Evolutionary conservation across 805 yeast genomes (phyloP).

Genomic region (Ogataea methanolica): DNA sequence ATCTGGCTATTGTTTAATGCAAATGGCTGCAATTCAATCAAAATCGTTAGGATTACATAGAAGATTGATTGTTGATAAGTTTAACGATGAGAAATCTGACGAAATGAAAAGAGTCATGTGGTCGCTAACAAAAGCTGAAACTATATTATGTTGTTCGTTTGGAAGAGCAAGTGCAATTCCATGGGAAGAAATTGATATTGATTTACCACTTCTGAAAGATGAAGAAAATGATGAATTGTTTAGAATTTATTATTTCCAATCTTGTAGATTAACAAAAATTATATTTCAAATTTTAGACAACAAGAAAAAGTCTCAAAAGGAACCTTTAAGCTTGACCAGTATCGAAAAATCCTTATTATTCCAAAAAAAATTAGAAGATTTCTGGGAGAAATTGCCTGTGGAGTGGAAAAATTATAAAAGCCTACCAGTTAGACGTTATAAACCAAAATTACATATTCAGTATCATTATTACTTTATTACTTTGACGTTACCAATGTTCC

Average conservation of each 20-base stretch:
- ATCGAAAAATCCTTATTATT: constrained; percentile 36
- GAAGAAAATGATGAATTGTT: constrained; percentile 26
- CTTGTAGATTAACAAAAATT: constrained; percentile 33
- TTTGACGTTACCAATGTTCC: constrained; percentile 38
- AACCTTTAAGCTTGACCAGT: constrained; percentile 36
- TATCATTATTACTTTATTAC: constrained; percentile 39
- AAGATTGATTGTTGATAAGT: constrained; percentile 32
- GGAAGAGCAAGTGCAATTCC: constrained; percentile 43
- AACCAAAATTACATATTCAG: constrained; percentile 37
- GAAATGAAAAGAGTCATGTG: constrained; percentile 40
- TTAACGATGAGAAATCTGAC: constrained; percentile 31
- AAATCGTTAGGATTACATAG: constrained; percentile 46
- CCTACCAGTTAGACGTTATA: constrained; percentile 32
- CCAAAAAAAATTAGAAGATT: constrained; percentile 31
- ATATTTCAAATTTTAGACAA: constrained; percentile 37
- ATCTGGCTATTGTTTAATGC: constrained; percentile 43
- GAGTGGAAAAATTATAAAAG: constrained; percentile 30
- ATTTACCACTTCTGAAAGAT: constrained; percentile 31
- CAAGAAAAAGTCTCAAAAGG: constrained; percentile 31
- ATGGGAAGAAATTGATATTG: constrained; percentile 41
- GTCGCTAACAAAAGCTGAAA: constrained; percentile 40
- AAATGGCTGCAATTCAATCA: constrained; percentile 43
- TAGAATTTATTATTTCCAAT: constrained; percentile 30
- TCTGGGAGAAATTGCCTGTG: constrained; percentile 32
- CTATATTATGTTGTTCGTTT: constrained; percentile 37